These are phyloP conservation scores for Scheffersomyces cryptocercus DNA, from an alignment of 1,139 yeast species.

Conservation along the genomic window DNA sequence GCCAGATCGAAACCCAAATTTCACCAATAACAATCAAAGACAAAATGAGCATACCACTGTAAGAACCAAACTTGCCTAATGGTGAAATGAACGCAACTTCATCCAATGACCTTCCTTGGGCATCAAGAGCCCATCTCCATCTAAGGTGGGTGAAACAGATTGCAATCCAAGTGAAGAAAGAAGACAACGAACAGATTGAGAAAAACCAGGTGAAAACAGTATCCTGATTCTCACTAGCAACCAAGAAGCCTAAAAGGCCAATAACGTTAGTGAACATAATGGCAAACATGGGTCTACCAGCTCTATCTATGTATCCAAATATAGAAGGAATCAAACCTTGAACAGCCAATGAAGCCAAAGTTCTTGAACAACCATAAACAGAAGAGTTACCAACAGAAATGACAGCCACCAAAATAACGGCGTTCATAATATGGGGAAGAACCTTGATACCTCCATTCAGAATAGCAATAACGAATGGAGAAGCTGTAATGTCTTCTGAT, in stretches of 20 bases:
- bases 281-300: constrained; percentile 60
- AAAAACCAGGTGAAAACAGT: constrained; percentile 65
- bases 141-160: constrained; percentile 52
- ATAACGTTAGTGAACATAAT: constrained; percentile 49
- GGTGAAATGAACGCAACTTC: constrained; percentile 52
- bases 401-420: constrained; percentile 51
- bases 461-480: constrained; percentile 46
- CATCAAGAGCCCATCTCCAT: constrained; percentile 50
- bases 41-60: constrained; percentile 43
- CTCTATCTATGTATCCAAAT: constrained; percentile 55
- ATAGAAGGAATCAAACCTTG: constrained; percentile 46
- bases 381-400: constrained; percentile 58
- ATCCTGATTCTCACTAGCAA: constrained; percentile 47
- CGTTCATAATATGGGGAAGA: constrained; percentile 54
- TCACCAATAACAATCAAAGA: constrained; percentile 46
- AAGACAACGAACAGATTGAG: constrained; percentile 62
- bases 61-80: constrained; percentile 50
- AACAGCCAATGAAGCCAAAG: constrained; percentile 54
- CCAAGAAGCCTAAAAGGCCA: constrained; percentile 66
- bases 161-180: constrained; percentile 60
- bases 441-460: constrained; percentile 39
- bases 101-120: constrained; percentile 44
- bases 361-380: constrained; percentile 56
- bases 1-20: constrained; percentile 48
- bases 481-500: constrained; percentile 33